Base-by-base conservation (phyloP, 2,329 filamentous ascomycete genomes). In the Cercospora canescens region DNA sequence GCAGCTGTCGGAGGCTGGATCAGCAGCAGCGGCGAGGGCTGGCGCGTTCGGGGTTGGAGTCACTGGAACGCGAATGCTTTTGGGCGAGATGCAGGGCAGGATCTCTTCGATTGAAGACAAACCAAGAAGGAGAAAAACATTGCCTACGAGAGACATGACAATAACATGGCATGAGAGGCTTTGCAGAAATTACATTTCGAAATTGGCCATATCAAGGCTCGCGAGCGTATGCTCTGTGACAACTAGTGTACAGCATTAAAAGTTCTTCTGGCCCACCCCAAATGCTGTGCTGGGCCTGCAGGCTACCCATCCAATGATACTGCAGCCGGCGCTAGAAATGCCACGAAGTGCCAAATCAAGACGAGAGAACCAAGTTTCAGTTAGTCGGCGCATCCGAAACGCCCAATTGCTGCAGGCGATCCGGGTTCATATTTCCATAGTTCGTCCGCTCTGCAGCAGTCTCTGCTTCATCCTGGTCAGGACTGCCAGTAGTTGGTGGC, bases 1-100 rank as follows among this genome's bases (percentile, higher is more conserved):
- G 89, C 87, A 0, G 90, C 88, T 2, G 79, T 91, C 14, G 87
- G 89, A 3, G 88, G 89, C 1, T 93, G 88, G 86, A 79, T 83
- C 58, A 87, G 87, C 28, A 73, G 74, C n/a, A 78, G 80, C 9
- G 74, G 76, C 14, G 78, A 79, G 32, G 81, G 81, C 35, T 84
- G 83, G 72, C 79, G 83, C 54, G 75, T 91, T 14, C 81, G 78
- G 63, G 85, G 84, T 21, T 87, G 84, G 65, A 88, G 88, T 30
- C 86, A 89, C 75, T 92, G 89, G 85, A 81, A 91, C 45, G 87
- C 87, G 11, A 81, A 80, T 60, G 81, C 90, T 70, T 79, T 87
- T 57, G 86, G 86, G n/a, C 77, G 79, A 50, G 79, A 81, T 37
- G 78, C 80, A 30, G 81, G 79, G 41, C 76, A 83, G 72, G 80